Evolutionary conservation across 2,329 filamentous ascomycete species (phyloP).

Genomic region (Arachnomyces sp.): DNA sequence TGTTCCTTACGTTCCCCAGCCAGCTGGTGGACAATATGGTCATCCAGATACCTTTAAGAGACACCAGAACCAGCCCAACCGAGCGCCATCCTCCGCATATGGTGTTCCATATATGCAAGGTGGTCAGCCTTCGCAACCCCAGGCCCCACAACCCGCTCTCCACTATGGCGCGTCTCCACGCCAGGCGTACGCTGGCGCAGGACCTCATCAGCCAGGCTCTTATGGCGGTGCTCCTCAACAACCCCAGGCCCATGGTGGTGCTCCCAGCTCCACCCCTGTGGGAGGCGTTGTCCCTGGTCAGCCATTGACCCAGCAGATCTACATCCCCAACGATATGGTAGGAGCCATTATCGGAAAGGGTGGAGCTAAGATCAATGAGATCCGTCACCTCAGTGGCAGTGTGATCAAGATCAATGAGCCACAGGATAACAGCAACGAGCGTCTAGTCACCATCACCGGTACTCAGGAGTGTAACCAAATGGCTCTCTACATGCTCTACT

Average conservation of each 20-base stretch:
- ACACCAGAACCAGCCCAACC: constrained; percentile 63
- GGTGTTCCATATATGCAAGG: constrained; percentile 60
- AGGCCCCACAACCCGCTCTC: constrained; percentile 57
- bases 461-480: constrained; percentile 98
- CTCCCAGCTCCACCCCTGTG: constrained; percentile 62
- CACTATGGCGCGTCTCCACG: constrained; percentile 72
- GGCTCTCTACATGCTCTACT: constrained; percentile 99
- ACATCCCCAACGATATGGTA: constrained; percentile 99
- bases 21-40: constrained; percentile 84
- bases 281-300: constrained; percentile 67
- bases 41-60: constrained; percentile 77
- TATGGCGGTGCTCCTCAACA: constrained; percentile 56
- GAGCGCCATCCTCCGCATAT: constrained; percentile 67
- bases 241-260: constrained; percentile 51
- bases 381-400: constrained; percentile 89
- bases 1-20: constrained; percentile 92
- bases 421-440: constrained; percentile 97
- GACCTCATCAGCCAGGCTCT: constrained; percentile 66
- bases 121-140: constrained; percentile 47
- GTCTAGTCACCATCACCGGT: constrained; percentile 91
- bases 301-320: constrained; percentile 94
- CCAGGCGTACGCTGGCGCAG: constrained; percentile 66
- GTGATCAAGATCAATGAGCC: constrained; percentile 99
- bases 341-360: constrained; percentile 98
- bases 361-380: constrained; percentile 98